phyloP scores from a whole-genome alignment of 2,329 filamentous ascomycete species.

The Aspergillus brunneoviolaceus region DNA sequence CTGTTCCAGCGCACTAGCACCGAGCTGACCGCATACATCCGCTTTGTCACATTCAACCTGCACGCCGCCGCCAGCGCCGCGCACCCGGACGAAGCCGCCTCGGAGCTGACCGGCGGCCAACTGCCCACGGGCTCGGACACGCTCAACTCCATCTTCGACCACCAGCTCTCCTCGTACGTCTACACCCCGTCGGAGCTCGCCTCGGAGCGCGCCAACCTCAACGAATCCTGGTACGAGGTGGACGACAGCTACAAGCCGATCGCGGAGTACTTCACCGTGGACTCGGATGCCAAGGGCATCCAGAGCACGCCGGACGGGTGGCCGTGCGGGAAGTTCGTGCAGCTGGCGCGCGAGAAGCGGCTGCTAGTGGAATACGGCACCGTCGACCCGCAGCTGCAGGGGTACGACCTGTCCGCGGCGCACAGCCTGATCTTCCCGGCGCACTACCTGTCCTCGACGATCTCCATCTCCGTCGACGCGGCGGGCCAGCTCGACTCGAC shows the following conservation, averaged over 20 bases:
- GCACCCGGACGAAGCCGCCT: slow-evolving; percentile 44
- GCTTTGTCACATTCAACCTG: slow-evolving; percentile 58
- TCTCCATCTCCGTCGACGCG: slow-evolving; percentile 33
- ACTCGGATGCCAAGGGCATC: slow-evolving; percentile 34
- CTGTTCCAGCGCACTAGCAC: slow-evolving; percentile 56
- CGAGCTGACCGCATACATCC: slow-evolving; percentile 55
- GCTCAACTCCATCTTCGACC: slow-evolving; percentile 50
- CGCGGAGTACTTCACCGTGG: slow-evolving; percentile 53
- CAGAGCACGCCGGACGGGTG: slow-evolving; percentile 59
- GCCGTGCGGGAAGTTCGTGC: slow-evolving; percentile 61
- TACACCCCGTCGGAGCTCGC: slow-evolving; percentile 55
- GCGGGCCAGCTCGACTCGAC: slow-evolving; percentile 49
- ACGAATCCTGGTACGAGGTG: slow-evolving; percentile 57
- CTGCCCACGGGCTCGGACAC: slow-evolving; percentile 48
- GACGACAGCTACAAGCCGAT: slow-evolving; percentile 46
- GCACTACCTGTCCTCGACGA: slow-evolving; percentile 44
- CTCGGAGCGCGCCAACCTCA: slow-evolving; percentile 56
- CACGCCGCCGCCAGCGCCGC: slow-evolving; percentile 54
- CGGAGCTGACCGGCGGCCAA: slow-evolving; percentile 38
- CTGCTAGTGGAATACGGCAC: slow-evolving; percentile 57
- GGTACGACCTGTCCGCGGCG: slow-evolving; percentile 57
- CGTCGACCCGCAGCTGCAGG: slow-evolving; percentile 57
- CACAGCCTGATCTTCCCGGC: slow-evolving; percentile 51
- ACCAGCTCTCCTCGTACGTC: slow-evolving; percentile 50
- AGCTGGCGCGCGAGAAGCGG: slow-evolving; percentile 54